A percentile compares a stretch with the other conserved stretches of the same genome.
These are phyloP conservation scores for Arthrobotrys conoides DNA, from an alignment of 2,329 filamentous ascomycete species.

Conservation along the genomic window DNA sequence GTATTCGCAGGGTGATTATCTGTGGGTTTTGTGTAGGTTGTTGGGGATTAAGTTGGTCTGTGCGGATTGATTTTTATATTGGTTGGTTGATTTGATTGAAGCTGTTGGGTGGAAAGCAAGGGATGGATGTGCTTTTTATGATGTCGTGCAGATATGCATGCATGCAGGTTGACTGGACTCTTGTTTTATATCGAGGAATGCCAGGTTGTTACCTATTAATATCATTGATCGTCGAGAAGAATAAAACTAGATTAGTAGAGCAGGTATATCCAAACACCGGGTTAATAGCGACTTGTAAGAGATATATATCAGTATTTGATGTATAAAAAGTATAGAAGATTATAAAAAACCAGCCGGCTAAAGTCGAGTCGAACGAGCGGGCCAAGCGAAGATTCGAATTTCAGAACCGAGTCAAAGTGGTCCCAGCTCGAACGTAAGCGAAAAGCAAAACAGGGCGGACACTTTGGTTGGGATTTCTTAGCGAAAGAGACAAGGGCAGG, in stretches of 20 bases:
- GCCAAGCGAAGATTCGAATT: constrained; percentile 12
- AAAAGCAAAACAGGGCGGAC: constrained; percentile 60
- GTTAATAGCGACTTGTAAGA: too few relatives aligned
- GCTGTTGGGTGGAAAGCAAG: too few relatives aligned
- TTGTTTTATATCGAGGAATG: constrained; percentile 3
- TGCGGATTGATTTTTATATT: constrained; percentile 28
- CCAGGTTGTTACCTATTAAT: background rate
- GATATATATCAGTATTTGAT: too few relatives aligned
- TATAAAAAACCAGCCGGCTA: constrained; percentile 34
- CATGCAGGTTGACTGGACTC: too few relatives aligned
- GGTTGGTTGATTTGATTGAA: background rate
- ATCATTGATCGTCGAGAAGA: too few relatives aligned
- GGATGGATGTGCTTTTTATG: too few relatives aligned
- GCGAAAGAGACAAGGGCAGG: constrained; percentile 12
- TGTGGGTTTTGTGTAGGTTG: constrained; percentile 43
- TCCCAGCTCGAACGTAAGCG: constrained; percentile 43
- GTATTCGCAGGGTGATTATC: constrained; percentile 53
- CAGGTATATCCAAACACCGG: too few relatives aligned
- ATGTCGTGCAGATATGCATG: constrained; percentile 24
- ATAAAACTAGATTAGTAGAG: too few relatives aligned
- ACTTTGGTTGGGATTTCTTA: constrained; percentile 42
- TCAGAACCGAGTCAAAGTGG: constrained; percentile 10
- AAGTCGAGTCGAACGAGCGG: constrained; percentile 14
- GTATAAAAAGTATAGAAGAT: too few relatives aligned
- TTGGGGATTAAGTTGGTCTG: constrained; percentile 37